A percentile compares a stretch with the other conserved stretches of the same genome.
phyloP scores from a whole-genome alignment of 345 rosid genomes.

The Iberis pinnata region DNA sequence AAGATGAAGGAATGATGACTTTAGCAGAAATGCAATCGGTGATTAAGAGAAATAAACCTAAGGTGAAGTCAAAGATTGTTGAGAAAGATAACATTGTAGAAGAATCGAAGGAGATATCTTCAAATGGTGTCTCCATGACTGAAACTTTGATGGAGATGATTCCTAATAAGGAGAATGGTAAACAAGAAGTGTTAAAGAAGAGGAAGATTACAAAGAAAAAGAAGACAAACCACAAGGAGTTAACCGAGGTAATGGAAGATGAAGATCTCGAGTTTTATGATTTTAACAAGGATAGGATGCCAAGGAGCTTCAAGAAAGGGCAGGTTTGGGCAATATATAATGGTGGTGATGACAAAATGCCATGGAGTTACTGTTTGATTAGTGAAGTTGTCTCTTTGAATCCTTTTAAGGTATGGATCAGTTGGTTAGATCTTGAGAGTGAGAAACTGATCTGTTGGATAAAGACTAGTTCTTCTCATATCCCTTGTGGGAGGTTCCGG shows the following conservation, averaged over 20 bases:
- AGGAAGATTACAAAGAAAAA: slow-evolving; percentile 11
- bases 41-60: slow-evolving; percentile 39
- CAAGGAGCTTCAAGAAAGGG: slow-evolving; percentile 65
- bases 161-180: slow-evolving; percentile 11
- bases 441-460: slow-evolving; percentile 42
- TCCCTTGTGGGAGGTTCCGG: slow-evolving; percentile 65
- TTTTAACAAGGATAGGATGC: slow-evolving; percentile 56
- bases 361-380: slow-evolving; percentile 69
- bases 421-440: slow-evolving; percentile 57
- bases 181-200: slow-evolving; percentile 15
- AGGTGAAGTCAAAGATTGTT: slow-evolving; percentile 31
- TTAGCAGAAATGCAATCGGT: slow-evolving; percentile 62
- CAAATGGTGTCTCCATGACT: slow-evolving; percentile 16
- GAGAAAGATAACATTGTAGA: slow-evolving; percentile 21
- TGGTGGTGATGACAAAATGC: slow-evolving; percentile 55
- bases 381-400: slow-evolving; percentile 58
- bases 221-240: slow-evolving; percentile 8
- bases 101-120: slow-evolving; percentile 4
- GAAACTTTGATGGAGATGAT: slow-evolving; percentile 30
- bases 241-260: slow-evolving; percentile 31
- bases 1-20: slow-evolving; percentile 65
- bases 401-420: slow-evolving; percentile 66
- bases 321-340: slow-evolving; percentile 78
- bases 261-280: slow-evolving; percentile 52
- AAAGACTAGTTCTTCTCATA: slow-evolving; percentile 36